Conservation (phyloP, 73 alveolate species). For the Paramecium octaurelia region DNA sequence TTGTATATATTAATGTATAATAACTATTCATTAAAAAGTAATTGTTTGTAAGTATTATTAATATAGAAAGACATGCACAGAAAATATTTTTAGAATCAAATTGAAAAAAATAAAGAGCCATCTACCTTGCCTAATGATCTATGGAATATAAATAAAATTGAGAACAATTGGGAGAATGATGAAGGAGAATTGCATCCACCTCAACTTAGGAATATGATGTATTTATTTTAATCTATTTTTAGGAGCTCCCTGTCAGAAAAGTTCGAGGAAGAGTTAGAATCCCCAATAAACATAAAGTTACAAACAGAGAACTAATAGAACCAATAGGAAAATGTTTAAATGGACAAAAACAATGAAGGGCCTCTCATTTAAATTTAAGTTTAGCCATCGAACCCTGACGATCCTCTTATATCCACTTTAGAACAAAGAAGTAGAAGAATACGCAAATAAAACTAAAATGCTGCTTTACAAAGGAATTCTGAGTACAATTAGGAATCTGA, state of each 20-base stretch:
- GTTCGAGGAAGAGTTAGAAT: neutral
- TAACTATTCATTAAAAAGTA: neutral
- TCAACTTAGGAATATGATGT: neutral
- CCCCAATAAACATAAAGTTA: neutral
- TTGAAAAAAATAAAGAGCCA: neutral
- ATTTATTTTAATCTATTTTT: neutral
- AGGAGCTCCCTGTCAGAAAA: neutral
- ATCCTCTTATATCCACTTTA: neutral
- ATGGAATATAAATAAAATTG: neutral
- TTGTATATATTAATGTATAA: neutral
- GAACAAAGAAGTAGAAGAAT: neutral
- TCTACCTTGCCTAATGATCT: neutral
- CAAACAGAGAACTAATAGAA: neutral
- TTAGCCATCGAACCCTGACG: neutral
- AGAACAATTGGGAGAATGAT: neutral
- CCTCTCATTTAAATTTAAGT: neutral
- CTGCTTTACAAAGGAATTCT: neutral
- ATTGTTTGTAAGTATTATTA: neutral
- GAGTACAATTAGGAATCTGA: neutral
- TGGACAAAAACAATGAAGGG: neutral
- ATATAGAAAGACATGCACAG: neutral
- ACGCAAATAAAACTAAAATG: neutral
- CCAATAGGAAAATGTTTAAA: neutral
- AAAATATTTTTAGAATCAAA: neutral
- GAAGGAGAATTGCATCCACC: neutral